A percentile compares a stretch with the other conserved stretches of the same genome.
phyloP scores from a whole-genome alignment of 1,139 yeast genomes.

The Suhomyces ambrosiae region DNA sequence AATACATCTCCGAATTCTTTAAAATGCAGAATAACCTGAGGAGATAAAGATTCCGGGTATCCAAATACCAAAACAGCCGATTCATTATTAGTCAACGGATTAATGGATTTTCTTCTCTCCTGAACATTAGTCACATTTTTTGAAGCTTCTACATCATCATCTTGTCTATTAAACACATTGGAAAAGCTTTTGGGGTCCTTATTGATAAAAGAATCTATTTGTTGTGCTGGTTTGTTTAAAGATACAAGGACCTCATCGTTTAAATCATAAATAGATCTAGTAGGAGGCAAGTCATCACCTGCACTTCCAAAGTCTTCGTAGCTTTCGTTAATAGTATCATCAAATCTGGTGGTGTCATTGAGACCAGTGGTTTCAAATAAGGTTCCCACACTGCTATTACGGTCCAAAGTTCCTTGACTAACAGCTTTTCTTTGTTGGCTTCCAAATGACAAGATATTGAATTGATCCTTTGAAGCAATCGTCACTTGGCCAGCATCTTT shows the following conservation, averaged over 20 bases:
- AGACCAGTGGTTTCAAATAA: slow-evolving; percentile 13
- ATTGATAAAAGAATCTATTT: slow-evolving; percentile 40
- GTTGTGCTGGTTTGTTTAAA: slow-evolving; percentile 35
- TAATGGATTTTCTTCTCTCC: slow-evolving; percentile 16
- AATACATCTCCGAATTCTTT: slow-evolving; percentile 77
- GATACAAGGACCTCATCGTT: slow-evolving; percentile 44
- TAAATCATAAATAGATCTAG: slow-evolving; percentile 59
- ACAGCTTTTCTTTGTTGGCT: slow-evolving; percentile 27
- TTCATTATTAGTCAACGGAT: slow-evolving; percentile 40
- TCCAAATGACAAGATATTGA: slow-evolving; percentile 46
- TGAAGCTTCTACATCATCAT: slow-evolving; percentile 12
- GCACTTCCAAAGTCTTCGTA: slow-evolving; percentile 27
- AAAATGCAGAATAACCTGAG: slow-evolving; percentile 71
- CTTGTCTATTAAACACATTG: slow-evolving; percentile 45
- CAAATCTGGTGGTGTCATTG: slow-evolving; percentile 29
- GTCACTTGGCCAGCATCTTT: slow-evolving; percentile 12
- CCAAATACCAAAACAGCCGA: slow-evolving; percentile 85
- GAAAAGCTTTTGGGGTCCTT: slow-evolving; percentile 50
- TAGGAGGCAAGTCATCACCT: slow-evolving; percentile 58
- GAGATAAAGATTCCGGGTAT: slow-evolving; percentile 75
- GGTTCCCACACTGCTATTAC: slow-evolving; percentile 15
- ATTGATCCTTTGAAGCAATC: slow-evolving; percentile 27
- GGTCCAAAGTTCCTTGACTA: slow-evolving; percentile 15
- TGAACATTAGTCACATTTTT: slow-evolving; percentile 4
- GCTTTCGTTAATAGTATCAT: slow-evolving; percentile 36